Percentiles rank a stretch among this genome's conserved stretches.
These are phyloP conservation scores for Thalia dealbata DNA, from an alignment of 176 grass and related monocot genomes.

Conservation along the genomic window DNA sequence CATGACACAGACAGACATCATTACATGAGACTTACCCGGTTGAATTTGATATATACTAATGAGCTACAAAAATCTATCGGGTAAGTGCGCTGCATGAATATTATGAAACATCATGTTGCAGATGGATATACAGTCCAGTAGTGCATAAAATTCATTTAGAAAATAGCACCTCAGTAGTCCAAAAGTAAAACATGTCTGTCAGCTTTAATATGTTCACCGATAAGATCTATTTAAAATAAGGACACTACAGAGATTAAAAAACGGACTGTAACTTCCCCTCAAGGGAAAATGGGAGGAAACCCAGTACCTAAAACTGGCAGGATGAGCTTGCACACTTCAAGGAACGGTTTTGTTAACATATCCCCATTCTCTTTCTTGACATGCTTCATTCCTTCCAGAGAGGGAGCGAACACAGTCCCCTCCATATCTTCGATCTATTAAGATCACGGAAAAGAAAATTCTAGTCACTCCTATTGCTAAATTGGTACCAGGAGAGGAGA, in stretches of 20 bases:
- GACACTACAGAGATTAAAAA: background rate
- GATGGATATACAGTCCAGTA: background rate
- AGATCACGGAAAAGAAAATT: background rate
- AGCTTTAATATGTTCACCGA: background rate
- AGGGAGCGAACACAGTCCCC: constrained; percentile 66
- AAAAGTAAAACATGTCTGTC: background rate
- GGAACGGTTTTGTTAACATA: constrained; percentile 68
- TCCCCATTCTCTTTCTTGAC: constrained; percentile 49
- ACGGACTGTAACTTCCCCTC: background rate
- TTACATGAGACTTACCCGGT: background rate
- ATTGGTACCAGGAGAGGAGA: background rate
- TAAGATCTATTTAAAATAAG: background rate
- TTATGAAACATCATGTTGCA: background rate
- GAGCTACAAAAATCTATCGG: background rate
- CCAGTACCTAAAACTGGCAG: constrained; percentile 69
- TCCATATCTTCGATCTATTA: constrained; percentile 36
- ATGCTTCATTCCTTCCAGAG: constrained; percentile 59
- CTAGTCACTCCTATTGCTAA: background rate
- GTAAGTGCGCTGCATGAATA: background rate
- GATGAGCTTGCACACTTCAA: constrained; percentile 83
- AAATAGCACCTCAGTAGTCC: background rate
- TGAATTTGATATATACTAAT: background rate
- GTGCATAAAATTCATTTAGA: background rate
- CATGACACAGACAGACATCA: background rate
- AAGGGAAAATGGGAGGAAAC: background rate